A percentile compares a stretch with the other conserved stretches of the same genome.
phyloP scores from a whole-genome alignment of 768 basidiomycete genomes.

The Kwoniella sp. region DNA sequence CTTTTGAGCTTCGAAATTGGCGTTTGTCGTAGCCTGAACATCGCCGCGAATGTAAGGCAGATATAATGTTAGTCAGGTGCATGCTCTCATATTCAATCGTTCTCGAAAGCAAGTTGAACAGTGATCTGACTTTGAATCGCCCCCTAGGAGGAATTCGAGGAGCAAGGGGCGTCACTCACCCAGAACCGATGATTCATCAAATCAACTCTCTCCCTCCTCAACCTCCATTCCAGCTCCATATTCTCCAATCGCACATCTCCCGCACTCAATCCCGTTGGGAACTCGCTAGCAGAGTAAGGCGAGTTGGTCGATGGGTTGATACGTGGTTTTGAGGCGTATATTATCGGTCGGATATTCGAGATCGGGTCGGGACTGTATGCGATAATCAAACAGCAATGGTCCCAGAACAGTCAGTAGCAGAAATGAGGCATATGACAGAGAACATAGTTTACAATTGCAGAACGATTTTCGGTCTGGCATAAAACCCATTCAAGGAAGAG shows the following conservation, averaged over 20 bases:
- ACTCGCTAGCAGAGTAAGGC: slow-evolving; percentile 33
- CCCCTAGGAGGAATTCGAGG: neutral
- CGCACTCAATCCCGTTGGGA: slow-evolving; percentile 14
- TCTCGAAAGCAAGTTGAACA: no score
- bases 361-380: slow-evolving; percentile 44
- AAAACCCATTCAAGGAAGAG: no score
- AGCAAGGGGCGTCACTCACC: slow-evolving; percentile 30
- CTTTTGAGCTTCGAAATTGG: slow-evolving; percentile 39
- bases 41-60: no score
- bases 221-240: slow-evolving; percentile 47
- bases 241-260: slow-evolving; percentile 25
- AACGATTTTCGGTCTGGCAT: no score
- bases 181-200: slow-evolving; percentile 51
- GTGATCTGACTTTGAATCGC: no score
- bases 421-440: no score
- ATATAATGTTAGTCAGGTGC: no score
- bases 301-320: slow-evolving; percentile 29
- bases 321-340: slow-evolving; percentile 41
- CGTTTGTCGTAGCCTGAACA: slow-evolving; percentile 40
- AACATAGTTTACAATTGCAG: no score
- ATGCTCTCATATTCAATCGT: no score
- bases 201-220: slow-evolving; percentile 46
- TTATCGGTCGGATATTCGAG: slow-evolving; percentile 51
- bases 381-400: neutral
- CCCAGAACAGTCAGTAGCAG: no score